These are phyloP conservation scores for Ceratocystis cacaofunesta DNA, from an alignment of 2,329 filamentous ascomycete species.

Conservation along the genomic window DNA sequence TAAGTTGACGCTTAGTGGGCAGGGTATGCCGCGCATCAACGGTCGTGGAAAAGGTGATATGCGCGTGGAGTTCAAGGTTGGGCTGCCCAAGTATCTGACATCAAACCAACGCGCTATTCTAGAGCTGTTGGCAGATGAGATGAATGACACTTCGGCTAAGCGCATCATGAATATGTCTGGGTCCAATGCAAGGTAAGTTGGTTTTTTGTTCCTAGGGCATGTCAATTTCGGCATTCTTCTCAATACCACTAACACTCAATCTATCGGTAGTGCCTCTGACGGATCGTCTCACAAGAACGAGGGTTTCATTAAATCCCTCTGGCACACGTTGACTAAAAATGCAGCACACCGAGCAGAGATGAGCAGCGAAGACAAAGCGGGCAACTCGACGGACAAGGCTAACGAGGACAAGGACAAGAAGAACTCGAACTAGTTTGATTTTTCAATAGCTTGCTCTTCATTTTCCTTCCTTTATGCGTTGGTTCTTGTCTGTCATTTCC, in stretches of 20 bases:
- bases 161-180: slow-evolving; percentile 69
- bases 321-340: slow-evolving; percentile 82
- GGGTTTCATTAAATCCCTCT: slow-evolving; percentile 82
- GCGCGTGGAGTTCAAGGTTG: slow-evolving; percentile 84
- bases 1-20: slow-evolving; percentile 71
- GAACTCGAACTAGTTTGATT: background rate
- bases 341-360: slow-evolving; percentile 35
- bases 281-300: slow-evolving; percentile 53
- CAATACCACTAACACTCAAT: background rate
- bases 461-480: background rate
- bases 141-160: slow-evolving; percentile 83
- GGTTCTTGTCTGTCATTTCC: background rate
- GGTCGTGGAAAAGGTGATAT: slow-evolving; percentile 63
- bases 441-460: no score
- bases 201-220: background rate
- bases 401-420: slow-evolving; percentile 20
- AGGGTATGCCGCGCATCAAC: slow-evolving; percentile 83
- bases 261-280: background rate
- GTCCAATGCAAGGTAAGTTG: slow-evolving; percentile 29
- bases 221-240: background rate
- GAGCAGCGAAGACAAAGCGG: slow-evolving; percentile 21
- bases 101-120: slow-evolving; percentile 83
- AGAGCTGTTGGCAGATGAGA: slow-evolving; percentile 92
- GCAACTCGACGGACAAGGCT: slow-evolving; percentile 14
- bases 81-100: slow-evolving; percentile 87